Evolutionary conservation across 1,139 yeast genomes (phyloP).

Genomic region (Nakaseomyces bracarensis): DNA sequence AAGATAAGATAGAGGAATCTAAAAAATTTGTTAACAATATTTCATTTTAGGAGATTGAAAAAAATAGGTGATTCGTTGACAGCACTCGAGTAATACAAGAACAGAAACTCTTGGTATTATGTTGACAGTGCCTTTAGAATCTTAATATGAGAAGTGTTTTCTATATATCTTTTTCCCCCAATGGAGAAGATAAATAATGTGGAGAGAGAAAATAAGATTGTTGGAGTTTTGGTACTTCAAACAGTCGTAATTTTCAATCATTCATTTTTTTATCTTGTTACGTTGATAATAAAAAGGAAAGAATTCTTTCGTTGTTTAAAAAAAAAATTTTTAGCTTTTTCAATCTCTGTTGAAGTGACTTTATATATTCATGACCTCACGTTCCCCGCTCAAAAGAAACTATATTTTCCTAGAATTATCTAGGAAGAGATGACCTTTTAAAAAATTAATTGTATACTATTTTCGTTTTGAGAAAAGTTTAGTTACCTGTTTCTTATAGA

Average conservation of each 20-base stretch:
- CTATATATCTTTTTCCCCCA: constrained; percentile 1
- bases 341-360: constrained; percentile 7
- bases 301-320: neutral
- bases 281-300: neutral
- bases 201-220: neutral
- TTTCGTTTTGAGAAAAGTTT: too few relatives aligned
- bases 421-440: constrained; percentile 1
- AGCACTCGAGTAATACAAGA: constrained; percentile 6
- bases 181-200: neutral
- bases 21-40: constrained; percentile 2
- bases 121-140: constrained; percentile 7
- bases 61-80: constrained; percentile 7
- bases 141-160: neutral
- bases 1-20: too few relatives aligned
- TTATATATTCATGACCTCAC: constrained; percentile 6
- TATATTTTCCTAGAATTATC: neutral
- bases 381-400: neutral
- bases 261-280: neutral
- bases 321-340: constrained; percentile 2
- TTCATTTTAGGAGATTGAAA: constrained; percentile 7
- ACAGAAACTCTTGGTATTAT: constrained; percentile 5
- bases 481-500: too few relatives aligned
- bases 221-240: neutral
- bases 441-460: neutral
- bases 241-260: neutral